These are phyloP conservation scores for Logfia minima DNA, from an alignment of 129 eudicot species.

Conservation along the genomic window DNA sequence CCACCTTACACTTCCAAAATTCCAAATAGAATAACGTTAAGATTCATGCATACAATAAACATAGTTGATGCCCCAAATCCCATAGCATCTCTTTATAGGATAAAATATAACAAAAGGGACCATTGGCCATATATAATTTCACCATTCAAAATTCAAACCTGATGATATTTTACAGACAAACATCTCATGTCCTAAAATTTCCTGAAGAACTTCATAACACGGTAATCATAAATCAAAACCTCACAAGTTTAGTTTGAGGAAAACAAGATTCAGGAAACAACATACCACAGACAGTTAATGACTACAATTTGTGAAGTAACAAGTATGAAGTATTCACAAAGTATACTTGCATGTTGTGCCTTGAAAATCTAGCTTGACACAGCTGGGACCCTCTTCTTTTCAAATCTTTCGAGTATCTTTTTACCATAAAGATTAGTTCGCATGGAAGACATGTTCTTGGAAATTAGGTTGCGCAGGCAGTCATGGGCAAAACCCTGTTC, in stretches of 20 bases:
- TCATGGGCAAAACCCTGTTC: slow-evolving; percentile 46
- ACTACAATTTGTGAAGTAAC: slow-evolving; percentile 26
- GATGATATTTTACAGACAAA: slow-evolving; percentile 6
- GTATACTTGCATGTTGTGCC: slow-evolving; percentile 16
- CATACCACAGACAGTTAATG: slow-evolving; percentile 23
- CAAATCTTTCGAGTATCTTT: slow-evolving; percentile 54
- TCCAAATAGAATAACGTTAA: slow-evolving; percentile 2
- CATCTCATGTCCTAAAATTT: slow-evolving; percentile 4
- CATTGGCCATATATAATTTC: background rate
- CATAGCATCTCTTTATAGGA: background rate
- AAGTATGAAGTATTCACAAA: slow-evolving; percentile 25
- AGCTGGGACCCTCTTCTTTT: slow-evolving; percentile 38
- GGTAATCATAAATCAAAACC: slow-evolving; percentile 6
- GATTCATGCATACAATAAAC: background rate
- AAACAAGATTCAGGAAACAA: slow-evolving; percentile 29
- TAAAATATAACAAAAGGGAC: background rate
- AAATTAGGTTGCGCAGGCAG: slow-evolving; percentile 36
- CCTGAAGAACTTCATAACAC: slow-evolving; percentile 4
- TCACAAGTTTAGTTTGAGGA: background rate
- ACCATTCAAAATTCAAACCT: slow-evolving; percentile 9
- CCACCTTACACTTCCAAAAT: background rate
- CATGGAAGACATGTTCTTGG: slow-evolving; percentile 40
- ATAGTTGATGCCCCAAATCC: background rate
- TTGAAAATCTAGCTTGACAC: slow-evolving; percentile 23
- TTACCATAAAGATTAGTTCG: slow-evolving; percentile 57